Conservation (phyloP, 441 rosid genomes). For the Jatropha podagrica region DNA sequence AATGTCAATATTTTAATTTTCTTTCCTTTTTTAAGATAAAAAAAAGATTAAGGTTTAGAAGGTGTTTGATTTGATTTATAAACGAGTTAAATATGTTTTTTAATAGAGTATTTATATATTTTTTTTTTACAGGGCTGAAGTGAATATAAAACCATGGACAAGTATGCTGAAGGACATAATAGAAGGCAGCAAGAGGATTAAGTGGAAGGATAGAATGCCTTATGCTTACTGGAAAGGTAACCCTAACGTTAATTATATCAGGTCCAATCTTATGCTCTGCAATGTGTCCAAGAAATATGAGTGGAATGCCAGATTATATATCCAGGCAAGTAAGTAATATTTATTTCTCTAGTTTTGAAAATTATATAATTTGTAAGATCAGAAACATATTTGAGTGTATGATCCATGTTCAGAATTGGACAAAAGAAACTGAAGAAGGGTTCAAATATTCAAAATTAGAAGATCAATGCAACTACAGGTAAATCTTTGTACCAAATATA, state of each 20-base stretch:
- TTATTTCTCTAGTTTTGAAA: too few species aligned
- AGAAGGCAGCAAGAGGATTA: constrained; percentile 39
- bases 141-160: constrained; percentile 48
- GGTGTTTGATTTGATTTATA: too few species aligned
- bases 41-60: too few species aligned
- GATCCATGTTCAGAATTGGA: constrained; percentile 53
- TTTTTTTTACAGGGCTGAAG: constrained; percentile 40
- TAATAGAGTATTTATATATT: neutral
- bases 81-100: too few species aligned
- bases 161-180: constrained; percentile 32
- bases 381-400: neutral
- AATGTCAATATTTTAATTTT: neutral
- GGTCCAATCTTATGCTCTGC: constrained; percentile 50
- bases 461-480: constrained; percentile 74
- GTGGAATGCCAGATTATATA: constrained; percentile 44
- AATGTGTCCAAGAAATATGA: constrained; percentile 44
- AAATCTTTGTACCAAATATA: neutral
- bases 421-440: constrained; percentile 47
- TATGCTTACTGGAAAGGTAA: constrained; percentile 71
- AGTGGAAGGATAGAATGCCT: constrained; percentile 51
- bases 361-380: too few species aligned
- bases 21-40: too few species aligned
- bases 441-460: constrained; percentile 58
- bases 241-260: constrained; percentile 33
- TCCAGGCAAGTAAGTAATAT: constrained; percentile 27